These are phyloP conservation scores for Penicillium fuscoglaucum DNA, from an alignment of 2,329 filamentous ascomycete species.

Conservation along the genomic window DNA sequence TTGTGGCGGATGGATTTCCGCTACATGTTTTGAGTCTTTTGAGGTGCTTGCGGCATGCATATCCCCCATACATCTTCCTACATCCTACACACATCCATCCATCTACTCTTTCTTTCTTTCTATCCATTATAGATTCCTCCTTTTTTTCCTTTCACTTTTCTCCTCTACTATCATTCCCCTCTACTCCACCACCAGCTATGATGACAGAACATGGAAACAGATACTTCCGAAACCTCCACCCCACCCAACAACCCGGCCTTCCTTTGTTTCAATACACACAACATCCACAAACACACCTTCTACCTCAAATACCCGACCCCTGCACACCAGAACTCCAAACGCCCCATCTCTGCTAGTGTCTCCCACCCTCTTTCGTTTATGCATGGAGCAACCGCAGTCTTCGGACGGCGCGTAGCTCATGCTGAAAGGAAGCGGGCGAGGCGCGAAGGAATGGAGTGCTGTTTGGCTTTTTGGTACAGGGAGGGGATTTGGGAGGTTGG, in stretches of 20 bases:
- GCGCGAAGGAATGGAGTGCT: neutral
- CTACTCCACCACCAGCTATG: conserved; percentile 31
- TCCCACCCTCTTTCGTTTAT: conserved; percentile 6
- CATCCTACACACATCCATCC: neutral
- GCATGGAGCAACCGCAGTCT: conserved; percentile 25
- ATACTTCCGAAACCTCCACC: conserved; percentile 43
- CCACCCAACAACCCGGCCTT: neutral
- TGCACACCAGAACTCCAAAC: neutral
- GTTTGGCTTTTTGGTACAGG: conserved; percentile 3
- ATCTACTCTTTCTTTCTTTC: neutral
- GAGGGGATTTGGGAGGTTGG: neutral
- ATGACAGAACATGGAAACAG: conserved; percentile 44
- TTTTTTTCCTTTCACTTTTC: neutral
- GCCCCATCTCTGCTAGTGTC: conserved; percentile 3
- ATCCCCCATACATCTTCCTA: neutral
- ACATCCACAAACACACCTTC: neutral
- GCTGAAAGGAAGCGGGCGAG: neutral
- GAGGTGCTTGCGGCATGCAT: neutral
- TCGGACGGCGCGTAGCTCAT: conserved; percentile 22
- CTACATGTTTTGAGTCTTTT: neutral
- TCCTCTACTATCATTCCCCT: neutral
- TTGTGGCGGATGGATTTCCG: neutral
- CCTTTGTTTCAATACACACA: neutral
- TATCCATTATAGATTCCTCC: neutral
- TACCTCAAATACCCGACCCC: neutral